Conservation (phyloP, 176 grass and related monocot species). For the Avena eriantha region DNA sequence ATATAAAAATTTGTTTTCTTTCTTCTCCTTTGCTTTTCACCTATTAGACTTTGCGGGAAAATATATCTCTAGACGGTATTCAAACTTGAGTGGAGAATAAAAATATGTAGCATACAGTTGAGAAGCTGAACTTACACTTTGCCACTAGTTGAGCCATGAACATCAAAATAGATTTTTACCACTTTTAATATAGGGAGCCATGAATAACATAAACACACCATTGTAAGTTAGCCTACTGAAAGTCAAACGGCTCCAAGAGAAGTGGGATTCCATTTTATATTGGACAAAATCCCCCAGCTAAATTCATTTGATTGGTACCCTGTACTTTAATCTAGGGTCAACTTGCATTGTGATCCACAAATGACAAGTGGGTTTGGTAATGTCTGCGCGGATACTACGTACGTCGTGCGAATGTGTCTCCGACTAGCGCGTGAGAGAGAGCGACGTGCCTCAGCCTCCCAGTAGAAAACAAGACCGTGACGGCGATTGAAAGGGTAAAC, state of each 20-base stretch:
- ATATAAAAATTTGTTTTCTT: too few species aligned
- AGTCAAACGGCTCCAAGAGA: background rate
- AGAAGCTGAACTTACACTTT: background rate
- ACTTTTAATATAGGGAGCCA: background rate
- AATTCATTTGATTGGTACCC: background rate
- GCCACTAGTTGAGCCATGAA: background rate
- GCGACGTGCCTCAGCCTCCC: slow-evolving; percentile 39
- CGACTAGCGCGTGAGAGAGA: background rate
- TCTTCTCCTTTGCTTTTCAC: too few species aligned
- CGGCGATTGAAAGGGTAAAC: background rate
- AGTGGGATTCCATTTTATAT: background rate
- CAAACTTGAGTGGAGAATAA: background rate
- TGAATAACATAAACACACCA: background rate
- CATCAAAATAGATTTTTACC: background rate
- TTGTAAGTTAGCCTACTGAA: background rate
- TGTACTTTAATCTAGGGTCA: background rate
- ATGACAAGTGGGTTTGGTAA: background rate
- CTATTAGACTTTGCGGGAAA: too few species aligned
- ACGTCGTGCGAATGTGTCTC: background rate
- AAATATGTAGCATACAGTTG: background rate
- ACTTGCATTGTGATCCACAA: background rate
- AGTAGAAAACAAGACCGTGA: slow-evolving; percentile 10
- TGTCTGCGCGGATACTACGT: background rate
- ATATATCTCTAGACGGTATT: background rate
- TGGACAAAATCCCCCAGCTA: background rate